Evolutionary conservation across 441 rosid genomes (phyloP), one percentile per base, ranked within the genome.

Genomic region (Jatropha multifida): DNA sequence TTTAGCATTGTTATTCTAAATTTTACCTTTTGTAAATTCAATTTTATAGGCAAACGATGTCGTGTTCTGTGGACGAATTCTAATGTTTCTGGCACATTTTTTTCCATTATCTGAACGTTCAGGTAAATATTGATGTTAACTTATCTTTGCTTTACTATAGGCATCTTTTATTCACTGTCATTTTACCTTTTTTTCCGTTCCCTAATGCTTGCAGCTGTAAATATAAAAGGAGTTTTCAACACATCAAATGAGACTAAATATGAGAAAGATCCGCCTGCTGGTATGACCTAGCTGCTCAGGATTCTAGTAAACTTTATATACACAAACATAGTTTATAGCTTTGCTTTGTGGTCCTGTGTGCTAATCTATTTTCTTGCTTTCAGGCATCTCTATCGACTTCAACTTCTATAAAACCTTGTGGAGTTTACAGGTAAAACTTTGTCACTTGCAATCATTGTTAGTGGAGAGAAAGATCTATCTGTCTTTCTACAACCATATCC

Each of bases 61-160:
- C 60, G 96, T 96, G 72, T 94, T 94, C 76, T 96, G 98, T 72
- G 99, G 99, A 78, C 87, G 97, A 65, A 96, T 96, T 78, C 97
- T 96, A 77, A 92, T 91, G 97, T 94, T 94, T 77, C 82, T 96
- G 78, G 98, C 99, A 62, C 97, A 94, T 79, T 94, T 96, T 83
- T 94, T 96, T 65, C 99, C 99, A 2, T 73, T 96, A 38, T 96
- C 99, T 1, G 98, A 96, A 77, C 97, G 98, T 66, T 96, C 99
- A 81, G 99, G 99, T 92, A 85, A 62, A 27, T 75, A 37, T 52
- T 76, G 65, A 44, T 55, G 64, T 6, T 11, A 44, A 74, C 12
- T 59, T 38, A 41, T 62, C 26, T 46, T 52, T 60, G 20, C 15
- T 73, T 78, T 46, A 20, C 46, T 38, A 61, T 41, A 65, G 48